Base-by-base conservation (phyloP, 371 early-diverging fungal genomes). In the Apophysomyces sp. region DNA sequence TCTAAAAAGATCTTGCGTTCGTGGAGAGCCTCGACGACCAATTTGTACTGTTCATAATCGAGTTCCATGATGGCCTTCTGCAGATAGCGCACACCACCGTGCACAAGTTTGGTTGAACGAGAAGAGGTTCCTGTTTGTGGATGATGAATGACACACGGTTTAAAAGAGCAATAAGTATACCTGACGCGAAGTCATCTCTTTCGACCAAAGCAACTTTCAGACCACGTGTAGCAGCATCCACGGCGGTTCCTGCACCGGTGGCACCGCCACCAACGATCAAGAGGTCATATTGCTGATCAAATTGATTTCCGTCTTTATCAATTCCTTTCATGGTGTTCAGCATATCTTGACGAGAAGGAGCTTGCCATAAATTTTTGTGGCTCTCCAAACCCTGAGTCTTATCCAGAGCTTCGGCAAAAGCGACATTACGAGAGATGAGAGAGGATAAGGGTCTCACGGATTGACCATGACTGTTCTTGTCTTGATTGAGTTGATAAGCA, bases 61-160 rank as follows among this genome's bases (percentile, higher is more conserved):
- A 98, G 77, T 53, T 97, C 94, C 83, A 89, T 86, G 55, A 99
- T 86, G 4, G 99, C 99, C 81, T 99, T 98, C 78, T 99, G 98
- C 63, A 99, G 85, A 77, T 99, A 99, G 57, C 99, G 88, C 34
- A 99, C 98, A 69, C 99, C 99, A 60, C 99, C 99, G 72, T 99
- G 99, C 18, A 99, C 94, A 12, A 99, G 86, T 72, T 99, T 99
- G 5, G 99, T 99, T 16, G 94, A 93, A 65, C 98, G 87, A 2
- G 98, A 98, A 31, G 94, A 94, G 2, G 99, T 99, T 51, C 95
- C 97, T 79, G 41, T 29, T 40, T 28, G 4, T 8, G 34, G 13
- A 34, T 11, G 13, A 1, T 24, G 44, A 59, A 15, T 36, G 36
- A 44, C n/a, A n/a, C n/a, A 21, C 16, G 0, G 21, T 44, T 21